Percentiles rank a stretch among this genome's conserved stretches.
Evolutionary conservation across 2,329 filamentous ascomycete genomes (phyloP).

Genomic region (Zalaria sp.): DNA sequence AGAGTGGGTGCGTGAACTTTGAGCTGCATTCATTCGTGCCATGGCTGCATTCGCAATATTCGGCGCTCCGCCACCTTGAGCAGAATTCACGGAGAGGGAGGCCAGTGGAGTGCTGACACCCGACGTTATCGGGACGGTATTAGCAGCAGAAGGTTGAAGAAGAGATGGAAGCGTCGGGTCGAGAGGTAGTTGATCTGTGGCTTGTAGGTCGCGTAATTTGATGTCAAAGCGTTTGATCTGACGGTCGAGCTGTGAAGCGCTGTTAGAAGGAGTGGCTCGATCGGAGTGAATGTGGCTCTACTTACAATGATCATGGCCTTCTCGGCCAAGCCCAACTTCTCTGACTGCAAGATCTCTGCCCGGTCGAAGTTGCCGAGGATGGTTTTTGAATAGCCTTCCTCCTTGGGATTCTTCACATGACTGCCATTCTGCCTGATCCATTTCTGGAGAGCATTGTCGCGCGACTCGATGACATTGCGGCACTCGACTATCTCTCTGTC

Average conservation of each 20-base stretch:
- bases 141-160: constrained; percentile 33
- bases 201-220: constrained; percentile 45
- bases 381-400: constrained; percentile 51
- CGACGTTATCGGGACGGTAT: constrained; percentile 33
- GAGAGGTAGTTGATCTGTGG: constrained; percentile 43
- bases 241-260: constrained; percentile 34
- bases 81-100: constrained; percentile 40
- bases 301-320: constrained; percentile 50
- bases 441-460: constrained; percentile 64
- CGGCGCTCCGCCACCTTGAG: constrained; percentile 30
- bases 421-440: constrained; percentile 68
- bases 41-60: constrained; percentile 38
- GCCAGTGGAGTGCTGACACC: constrained; percentile 37
- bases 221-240: constrained; percentile 50
- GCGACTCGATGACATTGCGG: constrained; percentile 53
- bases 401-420: constrained; percentile 59
- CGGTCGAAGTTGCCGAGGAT: constrained; percentile 55
- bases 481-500: constrained; percentile 59
- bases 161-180: constrained; percentile 47
- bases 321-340: constrained; percentile 57
- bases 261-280: too few relatives aligned
- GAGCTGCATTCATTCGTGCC: constrained; percentile 19
- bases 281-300: constrained; percentile 13
- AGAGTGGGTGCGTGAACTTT: constrained; percentile 2
- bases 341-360: constrained; percentile 56